Conservation (phyloP, 805 yeast genomes). For the Saccharomycopsis fibuligera region DNA sequence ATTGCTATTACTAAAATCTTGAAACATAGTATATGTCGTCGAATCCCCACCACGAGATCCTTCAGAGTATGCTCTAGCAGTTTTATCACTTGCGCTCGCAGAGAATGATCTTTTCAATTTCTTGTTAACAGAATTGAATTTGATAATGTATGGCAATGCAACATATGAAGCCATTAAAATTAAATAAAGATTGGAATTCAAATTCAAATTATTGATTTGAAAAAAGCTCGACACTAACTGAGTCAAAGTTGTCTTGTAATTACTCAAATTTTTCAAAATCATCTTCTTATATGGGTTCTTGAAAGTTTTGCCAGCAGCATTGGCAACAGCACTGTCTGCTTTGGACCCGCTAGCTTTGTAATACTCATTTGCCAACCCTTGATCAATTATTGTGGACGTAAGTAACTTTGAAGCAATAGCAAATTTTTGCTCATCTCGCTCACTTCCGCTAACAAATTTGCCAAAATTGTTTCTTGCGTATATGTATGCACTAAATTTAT, state of each 20-base stretch:
- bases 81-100: too few relatives aligned
- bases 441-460: not conserved
- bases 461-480: slow-evolving; percentile 15
- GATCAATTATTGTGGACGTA: slow-evolving; percentile 8
- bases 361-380: not conserved
- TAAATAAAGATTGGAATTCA: slow-evolving; percentile 8
- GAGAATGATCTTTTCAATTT: slow-evolving; percentile 10
- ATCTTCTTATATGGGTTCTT: slow-evolving; percentile 7
- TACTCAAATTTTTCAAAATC: slow-evolving; percentile 7
- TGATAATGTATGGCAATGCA: slow-evolving; percentile 15
- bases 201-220: slow-evolving; percentile 6
- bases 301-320: not conserved
- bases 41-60: not conserved
- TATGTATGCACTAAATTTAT: slow-evolving; percentile 15
- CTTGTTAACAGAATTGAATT: slow-evolving; percentile 17
- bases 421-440: not conserved
- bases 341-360: not conserved
- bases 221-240: slow-evolving; percentile 12
- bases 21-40: too few relatives aligned
- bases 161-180: slow-evolving; percentile 9
- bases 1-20: not conserved
- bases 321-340: too few relatives aligned
- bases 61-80: not conserved
- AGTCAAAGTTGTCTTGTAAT: slow-evolving; percentile 7
- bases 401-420: slow-evolving; percentile 8